Evolutionary conservation across 2,329 filamentous ascomycete genomes (phyloP).

Genomic region (Cryphonectria nitschkei): DNA sequence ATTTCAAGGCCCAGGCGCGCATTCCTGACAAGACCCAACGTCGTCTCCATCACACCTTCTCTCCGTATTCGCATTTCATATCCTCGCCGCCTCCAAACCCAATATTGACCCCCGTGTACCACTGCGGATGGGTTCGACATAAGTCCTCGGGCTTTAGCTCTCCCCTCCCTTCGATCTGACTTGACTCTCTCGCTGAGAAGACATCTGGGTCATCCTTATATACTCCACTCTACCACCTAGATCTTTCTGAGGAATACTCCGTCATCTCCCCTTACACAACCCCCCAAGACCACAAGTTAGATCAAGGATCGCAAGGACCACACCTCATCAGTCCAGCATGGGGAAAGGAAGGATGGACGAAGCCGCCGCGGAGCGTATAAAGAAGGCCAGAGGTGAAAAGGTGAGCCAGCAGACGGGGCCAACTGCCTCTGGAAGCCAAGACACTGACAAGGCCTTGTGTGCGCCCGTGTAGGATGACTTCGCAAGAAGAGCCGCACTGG

Average conservation of each 20-base stretch:
- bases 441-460: conserved; percentile 8
- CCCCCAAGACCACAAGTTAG: neutral
- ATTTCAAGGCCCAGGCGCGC: conserved; percentile 25
- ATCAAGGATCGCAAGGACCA: neutral
- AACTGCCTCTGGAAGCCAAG: conserved; percentile 2
- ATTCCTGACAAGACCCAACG: neutral
- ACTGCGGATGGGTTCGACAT: neutral
- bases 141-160: neutral
- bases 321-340: conserved; percentile 32
- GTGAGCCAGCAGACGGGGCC: conserved; percentile 34
- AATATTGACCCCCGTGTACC: neutral
- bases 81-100: neutral
- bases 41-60: neutral
- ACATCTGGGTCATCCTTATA: neutral
- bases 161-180: neutral
- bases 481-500: conserved; percentile 40
- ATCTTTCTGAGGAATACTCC: neutral
- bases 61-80: neutral
- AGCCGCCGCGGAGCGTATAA: conserved; percentile 46
- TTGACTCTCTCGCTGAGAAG: neutral
- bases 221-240: neutral
- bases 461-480: conserved; percentile 40
- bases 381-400: conserved; percentile 45
- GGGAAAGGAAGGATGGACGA: conserved; percentile 48
- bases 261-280: neutral